Evolutionary conservation across 2,329 filamentous ascomycete genomes (phyloP), one percentile per base, ranked within the genome.

Genomic region (Thielaviopsis cerberus): DNA sequence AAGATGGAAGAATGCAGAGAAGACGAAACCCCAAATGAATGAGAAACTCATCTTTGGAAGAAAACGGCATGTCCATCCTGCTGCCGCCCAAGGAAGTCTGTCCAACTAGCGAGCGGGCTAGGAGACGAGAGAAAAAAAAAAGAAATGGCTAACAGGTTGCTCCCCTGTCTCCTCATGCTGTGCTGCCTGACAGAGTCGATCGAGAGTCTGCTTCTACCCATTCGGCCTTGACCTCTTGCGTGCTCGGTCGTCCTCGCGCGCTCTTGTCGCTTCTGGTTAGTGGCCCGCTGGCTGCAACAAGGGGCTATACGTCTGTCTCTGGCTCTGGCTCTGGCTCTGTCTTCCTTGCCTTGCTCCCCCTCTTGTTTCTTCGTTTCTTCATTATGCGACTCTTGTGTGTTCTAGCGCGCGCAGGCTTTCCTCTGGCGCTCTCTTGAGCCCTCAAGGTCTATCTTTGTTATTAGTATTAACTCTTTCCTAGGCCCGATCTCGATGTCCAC

Each of bases 201-300:
- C n/a, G 15, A 8, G 8, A 34, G 15, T 8, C 30, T 15, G 30
- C 30, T 34, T 8, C 30, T 34, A 2, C 15, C 30, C 15, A 8
- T 34, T 2, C 15, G 11, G 3, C 4, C 15, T n/a, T 6, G 15
- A 17, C 10, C 34, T 41, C 7, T 41, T 3, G 24, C 15, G 17
- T 13, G 34, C 45, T 55, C 45, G 48, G 7, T 51, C 26, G n/a
- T 41, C 34, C 34, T n/a, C 56, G 22, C 37, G 51, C 23, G 20
- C 41, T 58, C 54, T 55, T 24, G 50, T 54, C 50, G 51, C 51
- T 57, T 57, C 34, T 30, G 17, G 41, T 48, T 48, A n/a, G 34
- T 41, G 34, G n/a, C n/a, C n/a, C n/a, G n/a, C n/a, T n/a, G n/a
- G n/a, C n/a, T n/a, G n/a, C n/a, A n/a, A n/a, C n/a, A n/a, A n/a